Conservation (phyloP, 768 basidiomycete species). For the Chalciporus piperatus region DNA sequence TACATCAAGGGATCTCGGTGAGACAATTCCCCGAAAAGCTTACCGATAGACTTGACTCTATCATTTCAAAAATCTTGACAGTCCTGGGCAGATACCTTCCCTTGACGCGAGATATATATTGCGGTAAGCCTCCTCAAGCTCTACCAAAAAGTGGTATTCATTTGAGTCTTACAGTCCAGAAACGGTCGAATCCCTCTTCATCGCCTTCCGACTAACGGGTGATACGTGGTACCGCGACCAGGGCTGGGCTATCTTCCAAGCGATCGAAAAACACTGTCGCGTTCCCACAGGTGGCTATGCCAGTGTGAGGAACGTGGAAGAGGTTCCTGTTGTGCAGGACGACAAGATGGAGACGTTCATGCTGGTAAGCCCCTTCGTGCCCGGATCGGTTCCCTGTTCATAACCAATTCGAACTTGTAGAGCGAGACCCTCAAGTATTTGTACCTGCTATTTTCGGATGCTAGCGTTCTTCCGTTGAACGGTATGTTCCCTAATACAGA, state of each 20-base stretch:
- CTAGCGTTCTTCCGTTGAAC: constrained; percentile 65
- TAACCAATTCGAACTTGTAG: constrained; percentile 34
- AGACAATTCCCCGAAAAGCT: background rate
- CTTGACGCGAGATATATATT: constrained; percentile 94
- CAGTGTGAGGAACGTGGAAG: constrained; percentile 80
- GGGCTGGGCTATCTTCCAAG: constrained; percentile 87
- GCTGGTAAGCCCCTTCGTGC: constrained; percentile 50
- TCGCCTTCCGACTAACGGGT: constrained; percentile 88
- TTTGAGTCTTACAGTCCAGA: constrained; percentile 61
- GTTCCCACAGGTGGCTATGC: constrained; percentile 82
- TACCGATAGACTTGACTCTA: constrained; percentile 1
- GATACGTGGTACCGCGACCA: constrained; percentile 75
- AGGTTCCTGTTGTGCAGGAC: constrained; percentile 60
- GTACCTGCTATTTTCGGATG: constrained; percentile 81
- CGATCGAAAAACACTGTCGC: constrained; percentile 81
- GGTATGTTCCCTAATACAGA: constrained; percentile 44
- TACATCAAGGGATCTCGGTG: constrained; percentile 84
- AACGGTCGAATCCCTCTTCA: constrained; percentile 91
- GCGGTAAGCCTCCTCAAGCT: constrained; percentile 44
- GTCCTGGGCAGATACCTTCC: constrained; percentile 31
- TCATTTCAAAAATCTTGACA: constrained; percentile 7
- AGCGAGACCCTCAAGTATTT: constrained; percentile 91
- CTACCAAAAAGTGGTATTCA: background rate
- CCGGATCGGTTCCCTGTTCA: background rate
- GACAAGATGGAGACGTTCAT: constrained; percentile 98